Conservation (phyloP, 2,329 filamentous ascomycete species). For the Ophiostoma populinum region DNA sequence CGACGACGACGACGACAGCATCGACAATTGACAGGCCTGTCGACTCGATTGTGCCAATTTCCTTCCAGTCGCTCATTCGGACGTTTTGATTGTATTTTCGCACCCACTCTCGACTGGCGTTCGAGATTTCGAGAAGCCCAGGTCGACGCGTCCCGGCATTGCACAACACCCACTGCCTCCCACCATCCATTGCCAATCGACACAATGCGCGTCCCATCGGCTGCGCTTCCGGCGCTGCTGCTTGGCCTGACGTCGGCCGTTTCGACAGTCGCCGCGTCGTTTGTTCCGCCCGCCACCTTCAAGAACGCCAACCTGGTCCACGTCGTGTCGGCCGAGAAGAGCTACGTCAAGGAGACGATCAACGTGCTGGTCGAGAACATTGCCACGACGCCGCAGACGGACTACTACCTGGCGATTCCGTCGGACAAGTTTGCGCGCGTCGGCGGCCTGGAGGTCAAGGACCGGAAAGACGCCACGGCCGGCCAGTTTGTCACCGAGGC, state of each 20-base stretch:
- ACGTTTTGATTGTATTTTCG: neutral
- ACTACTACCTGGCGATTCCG: slow-evolving; percentile 85
- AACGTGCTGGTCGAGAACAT: slow-evolving; percentile 91
- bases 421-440: slow-evolving; percentile 56
- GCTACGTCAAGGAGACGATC: slow-evolving; percentile 74
- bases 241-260: slow-evolving; percentile 35
- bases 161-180: slow-evolving; percentile 5
- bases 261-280: slow-evolving; percentile 33
- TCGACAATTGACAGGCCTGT: slow-evolving; percentile 9
- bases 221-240: slow-evolving; percentile 38
- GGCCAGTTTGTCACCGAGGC: slow-evolving; percentile 52
- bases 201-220: slow-evolving; percentile 28
- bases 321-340: slow-evolving; percentile 83
- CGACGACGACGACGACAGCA: slow-evolving; percentile 3
- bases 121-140: slow-evolving; percentile 13
- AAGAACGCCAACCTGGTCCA: slow-evolving; percentile 87
- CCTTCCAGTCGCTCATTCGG: neutral
- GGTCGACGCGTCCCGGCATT: slow-evolving; percentile 7
- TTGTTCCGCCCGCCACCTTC: slow-evolving; percentile 80
- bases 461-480: slow-evolving; percentile 63
- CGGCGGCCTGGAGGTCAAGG: slow-evolving; percentile 78
- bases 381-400: slow-evolving; percentile 57
- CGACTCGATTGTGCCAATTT: slow-evolving; percentile 5
- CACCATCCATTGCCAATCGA: neutral
- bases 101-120: slow-evolving; percentile 11